Base-by-base conservation (phyloP, 768 basidiomycete genomes). In the Leccinum subgranulosum region DNA sequence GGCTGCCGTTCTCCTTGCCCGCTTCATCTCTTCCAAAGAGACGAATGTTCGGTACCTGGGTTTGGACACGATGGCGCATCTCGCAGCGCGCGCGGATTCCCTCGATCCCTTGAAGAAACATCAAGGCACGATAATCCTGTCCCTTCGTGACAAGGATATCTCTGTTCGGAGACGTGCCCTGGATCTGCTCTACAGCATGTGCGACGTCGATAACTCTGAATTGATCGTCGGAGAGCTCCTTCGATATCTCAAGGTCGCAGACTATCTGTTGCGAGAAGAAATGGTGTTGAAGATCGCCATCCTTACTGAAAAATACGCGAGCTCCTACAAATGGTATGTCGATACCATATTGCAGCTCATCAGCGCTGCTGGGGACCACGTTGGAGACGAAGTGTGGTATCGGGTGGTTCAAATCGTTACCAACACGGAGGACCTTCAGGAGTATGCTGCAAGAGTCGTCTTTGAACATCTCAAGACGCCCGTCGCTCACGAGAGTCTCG, bases 331-430 rank as follows among this genome's bases (percentile, higher is more conserved):
- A 75, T 96, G 95, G 95, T 98, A 99, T 78, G 92, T 99, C 56
- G 96, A 99, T 73, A 99, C 94, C 63, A 92, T 98, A 68, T 76
- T 99, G 64, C 89, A 94, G 68, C 84, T 99, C 56, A 96, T 99
- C 70, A 92, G 90, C 69, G 88, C 94, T 41, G 97, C 97, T 11
- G 97, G 97, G 54, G 97, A 99, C 68, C 94, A 99, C 69, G 96
- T 99, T 53, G 97, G 97, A 48, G 96, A 98, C 62, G 97, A 98
- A 77, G 97, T 99, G 33, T 99, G 97, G 97, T 98, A 97, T 73
- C 91, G 97, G 53, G 94, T 99, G 51, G 90, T 99, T 27, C 97
- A 98, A 70, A 98, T 99, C 59, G 92, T 97, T 49, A 98, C 93
- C 48, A 99, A 99, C 69, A 99, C 97, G 23, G 96, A 98, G 70